Evolutionary conservation across 495 filamentous ascomycete species (phyloP).

Genomic region (Xylaria intraflava): DNA sequence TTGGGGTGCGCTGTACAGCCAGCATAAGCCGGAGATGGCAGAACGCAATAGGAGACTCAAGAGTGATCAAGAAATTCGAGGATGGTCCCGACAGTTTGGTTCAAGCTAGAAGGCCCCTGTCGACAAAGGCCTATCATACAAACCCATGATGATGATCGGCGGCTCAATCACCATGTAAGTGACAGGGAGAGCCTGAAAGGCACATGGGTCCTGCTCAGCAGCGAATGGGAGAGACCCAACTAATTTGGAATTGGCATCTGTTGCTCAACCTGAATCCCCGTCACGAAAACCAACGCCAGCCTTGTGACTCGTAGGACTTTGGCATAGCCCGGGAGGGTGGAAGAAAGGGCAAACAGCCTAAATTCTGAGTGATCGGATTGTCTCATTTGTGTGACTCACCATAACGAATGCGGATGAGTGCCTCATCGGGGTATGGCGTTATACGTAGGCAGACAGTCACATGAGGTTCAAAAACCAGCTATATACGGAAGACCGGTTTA

Average conservation of each 20-base stretch:
- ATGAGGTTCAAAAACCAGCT: too few species aligned
- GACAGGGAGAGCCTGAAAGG: not conserved
- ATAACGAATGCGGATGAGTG: not conserved
- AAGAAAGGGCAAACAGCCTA: not conserved
- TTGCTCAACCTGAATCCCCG: not conserved
- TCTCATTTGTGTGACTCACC: not conserved
- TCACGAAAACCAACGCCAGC: not conserved
- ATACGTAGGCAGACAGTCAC: too few species aligned
- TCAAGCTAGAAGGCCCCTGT: constrained; percentile 12
- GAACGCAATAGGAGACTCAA: not conserved
- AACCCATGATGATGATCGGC: not conserved
- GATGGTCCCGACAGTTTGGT: constrained; percentile 20
- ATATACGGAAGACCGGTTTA: too few species aligned
- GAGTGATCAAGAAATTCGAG: not conserved
- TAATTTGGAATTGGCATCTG: not conserved
- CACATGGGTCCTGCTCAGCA: not conserved
- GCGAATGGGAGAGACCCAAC: not conserved
- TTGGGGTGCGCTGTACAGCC: not conserved
- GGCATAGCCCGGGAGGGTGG: not conserved
- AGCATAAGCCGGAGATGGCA: not conserved
- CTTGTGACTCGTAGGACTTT: not conserved
- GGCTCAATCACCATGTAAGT: not conserved
- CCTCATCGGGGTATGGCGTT: too few species aligned
- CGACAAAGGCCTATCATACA: constrained; percentile 11
- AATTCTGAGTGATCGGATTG: not conserved